phyloP scores from a whole-genome alignment of 352 stramenopile genomes.

The Aphanomyces cochlioides region DNA sequence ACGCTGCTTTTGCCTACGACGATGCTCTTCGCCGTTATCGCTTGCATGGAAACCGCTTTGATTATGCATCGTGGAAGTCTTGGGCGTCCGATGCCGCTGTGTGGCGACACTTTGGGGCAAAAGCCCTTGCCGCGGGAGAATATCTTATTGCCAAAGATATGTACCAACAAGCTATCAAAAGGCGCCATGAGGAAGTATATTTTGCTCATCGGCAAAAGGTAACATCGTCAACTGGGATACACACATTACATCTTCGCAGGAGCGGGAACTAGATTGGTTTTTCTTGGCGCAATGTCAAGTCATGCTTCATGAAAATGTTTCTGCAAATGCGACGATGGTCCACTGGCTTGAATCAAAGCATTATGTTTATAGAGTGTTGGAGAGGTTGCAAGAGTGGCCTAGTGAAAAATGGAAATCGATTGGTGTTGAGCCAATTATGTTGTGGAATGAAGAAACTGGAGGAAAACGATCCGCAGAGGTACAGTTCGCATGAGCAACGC shows the following conservation, averaged over 20 bases:
- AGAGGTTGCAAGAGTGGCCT: slow-evolving; percentile 8
- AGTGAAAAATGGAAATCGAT: neutral
- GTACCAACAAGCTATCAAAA: slow-evolving; percentile 56
- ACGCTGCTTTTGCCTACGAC: slow-evolving; percentile 63
- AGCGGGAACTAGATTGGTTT: slow-evolving; percentile 48
- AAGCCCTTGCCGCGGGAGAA: slow-evolving; percentile 46
- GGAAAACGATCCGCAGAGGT: neutral
- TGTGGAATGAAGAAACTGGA: neutral
- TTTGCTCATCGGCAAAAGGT: slow-evolving; percentile 38
- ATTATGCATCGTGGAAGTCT: slow-evolving; percentile 48
- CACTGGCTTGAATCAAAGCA: slow-evolving; percentile 16
- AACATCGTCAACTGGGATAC: neutral
- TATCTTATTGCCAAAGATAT: slow-evolving; percentile 60
- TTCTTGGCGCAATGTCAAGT: slow-evolving; percentile 47
- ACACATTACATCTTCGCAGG: slow-evolving; percentile 7
- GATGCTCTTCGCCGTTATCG: slow-evolving; percentile 57
- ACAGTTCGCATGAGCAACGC: neutral
- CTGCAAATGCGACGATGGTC: slow-evolving; percentile 33
- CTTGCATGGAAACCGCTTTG: slow-evolving; percentile 32
- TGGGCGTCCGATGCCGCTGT: slow-evolving; percentile 52
- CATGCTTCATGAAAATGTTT: slow-evolving; percentile 45
- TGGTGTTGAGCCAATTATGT: neutral
- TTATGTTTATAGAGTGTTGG: slow-evolving; percentile 13
- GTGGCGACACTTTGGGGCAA: slow-evolving; percentile 51
- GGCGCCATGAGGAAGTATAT: slow-evolving; percentile 41